These are phyloP conservation scores for Boletus mariae DNA, from an alignment of 1,284 basidiomycete genomes.

Conservation along the genomic window DNA sequence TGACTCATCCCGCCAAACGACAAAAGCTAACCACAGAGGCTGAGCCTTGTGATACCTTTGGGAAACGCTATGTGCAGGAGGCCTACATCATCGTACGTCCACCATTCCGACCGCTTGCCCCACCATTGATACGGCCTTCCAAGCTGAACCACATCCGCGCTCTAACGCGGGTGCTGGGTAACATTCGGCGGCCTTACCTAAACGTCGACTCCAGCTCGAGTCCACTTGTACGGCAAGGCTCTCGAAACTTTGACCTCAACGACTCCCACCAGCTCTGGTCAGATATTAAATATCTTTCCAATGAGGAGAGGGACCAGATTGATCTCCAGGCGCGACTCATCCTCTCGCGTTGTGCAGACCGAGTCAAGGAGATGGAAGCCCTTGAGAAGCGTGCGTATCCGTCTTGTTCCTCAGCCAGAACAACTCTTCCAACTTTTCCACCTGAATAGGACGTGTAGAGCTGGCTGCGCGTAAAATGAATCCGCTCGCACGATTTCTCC, in stretches of 20 bases:
- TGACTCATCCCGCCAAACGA: slow-evolving; percentile 46
- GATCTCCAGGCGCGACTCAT: slow-evolving; percentile 85
- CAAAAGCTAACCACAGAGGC: slow-evolving; percentile 42
- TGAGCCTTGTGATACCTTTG: slow-evolving; percentile 42
- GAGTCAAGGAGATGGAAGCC: slow-evolving; percentile 80
- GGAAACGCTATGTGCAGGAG: slow-evolving; percentile 67
- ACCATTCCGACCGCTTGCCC: background rate
- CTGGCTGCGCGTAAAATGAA: slow-evolving; percentile 57
- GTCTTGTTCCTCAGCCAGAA: slow-evolving; percentile 8
- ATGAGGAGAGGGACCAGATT: slow-evolving; percentile 87
- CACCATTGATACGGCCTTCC: slow-evolving; percentile 5
- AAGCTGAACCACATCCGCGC: slow-evolving; percentile 72
- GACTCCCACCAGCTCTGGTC: slow-evolving; percentile 57
- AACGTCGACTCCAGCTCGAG: slow-evolving; percentile 61
- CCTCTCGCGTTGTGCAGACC: slow-evolving; percentile 76
- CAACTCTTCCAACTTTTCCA: slow-evolving; percentile 8
- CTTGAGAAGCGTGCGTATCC: slow-evolving; percentile 73
- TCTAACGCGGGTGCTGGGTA: slow-evolving; percentile 63
- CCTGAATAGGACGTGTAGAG: slow-evolving; percentile 57
- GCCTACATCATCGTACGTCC: slow-evolving; percentile 68
- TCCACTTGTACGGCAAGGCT: slow-evolving; percentile 47
- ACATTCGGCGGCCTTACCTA: slow-evolving; percentile 75
- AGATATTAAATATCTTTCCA: slow-evolving; percentile 68
- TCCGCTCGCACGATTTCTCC: slow-evolving; percentile 62
- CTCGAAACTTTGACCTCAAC: slow-evolving; percentile 54